Base-by-base conservation (phyloP, 2,329 filamentous ascomycete genomes). In the Epichloe elymi region DNA sequence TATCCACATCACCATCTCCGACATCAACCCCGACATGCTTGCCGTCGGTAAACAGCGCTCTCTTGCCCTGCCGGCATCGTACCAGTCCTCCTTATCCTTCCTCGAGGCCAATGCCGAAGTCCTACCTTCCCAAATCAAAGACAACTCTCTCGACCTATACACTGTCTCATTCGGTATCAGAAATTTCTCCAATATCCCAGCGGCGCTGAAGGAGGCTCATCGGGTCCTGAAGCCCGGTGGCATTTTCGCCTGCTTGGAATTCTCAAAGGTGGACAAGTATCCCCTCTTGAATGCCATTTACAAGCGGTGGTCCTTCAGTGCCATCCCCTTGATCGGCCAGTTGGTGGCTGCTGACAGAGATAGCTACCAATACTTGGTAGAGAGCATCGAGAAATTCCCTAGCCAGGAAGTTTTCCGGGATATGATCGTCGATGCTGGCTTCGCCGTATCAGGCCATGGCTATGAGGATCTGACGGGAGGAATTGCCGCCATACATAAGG, bases 301-400 rank as follows among this genome's bases (percentile, higher is more conserved):
- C 70, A 95, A 95, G 75, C 79, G 86, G 53, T 98, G 94, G 90
- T 95, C 88, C 54, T 98, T 98, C 67, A 78, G 82, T 53, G 89
- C 88, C 12, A 98, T 98, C 57, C 93, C 93, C 0, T 68, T 98
- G 58, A 96, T 98, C 62, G 94, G 93, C 3, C 91, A 98, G 70
- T 65, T 98, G 54, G 90, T 98, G 15, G 91, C 93, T 2, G 88
- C 88, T 6, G 94, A 98, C 65, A 76, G 91, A 51, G 91, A 94
- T 63, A 95, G 88, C 65, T 98, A 98, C 68, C 93, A 98, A 74
- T 98, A 98, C 69, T 75, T 98, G 10, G 93, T 98, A 10, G 93
- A 98, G 75, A 96, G 90, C 67, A 98, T 98, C 67, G 90, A 96
- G 70, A 75, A 79, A 46, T 97, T 97, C 65, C 94, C 93, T 0